Evolutionary conservation across 2,329 filamentous ascomycete species (phyloP).

Genomic region (Penicillium sp.): DNA sequence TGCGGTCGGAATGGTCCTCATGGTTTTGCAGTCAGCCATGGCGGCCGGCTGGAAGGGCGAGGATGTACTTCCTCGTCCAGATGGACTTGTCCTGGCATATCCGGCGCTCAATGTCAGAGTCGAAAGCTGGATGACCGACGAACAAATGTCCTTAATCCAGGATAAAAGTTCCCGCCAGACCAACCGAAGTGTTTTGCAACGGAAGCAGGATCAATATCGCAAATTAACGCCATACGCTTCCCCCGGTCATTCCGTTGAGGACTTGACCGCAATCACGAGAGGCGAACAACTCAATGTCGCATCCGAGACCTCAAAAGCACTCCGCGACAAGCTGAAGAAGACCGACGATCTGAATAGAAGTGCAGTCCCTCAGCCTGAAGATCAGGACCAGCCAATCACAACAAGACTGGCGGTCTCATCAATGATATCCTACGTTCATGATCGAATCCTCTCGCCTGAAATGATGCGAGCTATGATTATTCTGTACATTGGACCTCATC

Average conservation of each 20-base stretch:
- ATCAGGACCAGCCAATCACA: constrained; percentile 52
- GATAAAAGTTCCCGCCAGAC: constrained; percentile 72
- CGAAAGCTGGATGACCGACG: constrained; percentile 97
- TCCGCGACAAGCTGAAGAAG: constrained; percentile 28
- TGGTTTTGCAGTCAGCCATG: constrained; percentile 74
- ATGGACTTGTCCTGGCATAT: constrained; percentile 80
- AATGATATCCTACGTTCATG: constrained; percentile 98
- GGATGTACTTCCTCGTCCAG: constrained; percentile 63
- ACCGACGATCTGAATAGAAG: constrained; percentile 35
- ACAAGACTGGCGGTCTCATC: constrained; percentile 90
- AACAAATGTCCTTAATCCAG: constrained; percentile 90
- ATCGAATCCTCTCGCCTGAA: constrained; percentile 87
- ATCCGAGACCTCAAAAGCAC: constrained; percentile 18
- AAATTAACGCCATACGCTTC: constrained; percentile 69
- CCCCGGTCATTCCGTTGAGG: constrained; percentile 73
- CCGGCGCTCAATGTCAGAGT: constrained; percentile 95
- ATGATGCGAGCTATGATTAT: constrained; percentile 99
- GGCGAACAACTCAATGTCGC: constrained; percentile 22
- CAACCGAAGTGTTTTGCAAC: constrained; percentile 69
- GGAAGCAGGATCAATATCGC: constrained; percentile 86
- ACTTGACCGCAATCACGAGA: constrained; percentile 22
- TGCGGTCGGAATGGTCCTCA: constrained; percentile 73
- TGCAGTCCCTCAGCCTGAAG: constrained; percentile 29
- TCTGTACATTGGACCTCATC: constrained; percentile 88
- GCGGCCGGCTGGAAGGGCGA: constrained; percentile 54